phyloP scores from a whole-genome alignment of 148 eudicot species.

The Pharnaceum exiguum region DNA sequence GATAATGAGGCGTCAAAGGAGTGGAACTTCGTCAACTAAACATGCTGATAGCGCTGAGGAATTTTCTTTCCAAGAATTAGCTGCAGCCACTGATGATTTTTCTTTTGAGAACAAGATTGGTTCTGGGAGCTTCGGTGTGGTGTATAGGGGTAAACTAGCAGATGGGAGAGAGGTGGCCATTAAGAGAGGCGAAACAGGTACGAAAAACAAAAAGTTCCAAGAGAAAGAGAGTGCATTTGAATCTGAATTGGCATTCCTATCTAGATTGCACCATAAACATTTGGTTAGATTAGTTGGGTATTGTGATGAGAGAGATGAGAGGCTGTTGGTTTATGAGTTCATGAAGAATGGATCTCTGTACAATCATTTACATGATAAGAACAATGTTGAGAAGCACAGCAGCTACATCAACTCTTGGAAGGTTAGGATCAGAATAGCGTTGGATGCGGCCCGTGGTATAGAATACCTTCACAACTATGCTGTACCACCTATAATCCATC shows the following conservation, averaged over 20 bases:
- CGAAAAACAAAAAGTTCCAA: conserved; percentile 55
- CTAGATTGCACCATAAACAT: conserved; percentile 89
- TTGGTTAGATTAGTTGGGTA: conserved; percentile 88
- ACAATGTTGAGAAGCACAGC: conserved; percentile 48
- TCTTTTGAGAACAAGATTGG: conserved; percentile 84
- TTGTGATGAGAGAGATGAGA: conserved; percentile 87
- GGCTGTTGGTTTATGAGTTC: conserved; percentile 80
- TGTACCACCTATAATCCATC: conserved; percentile 87
- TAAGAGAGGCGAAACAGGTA: conserved; percentile 67
- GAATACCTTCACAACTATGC: conserved; percentile 95
- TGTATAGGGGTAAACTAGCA: conserved; percentile 69
- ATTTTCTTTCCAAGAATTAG: conserved; percentile 62
- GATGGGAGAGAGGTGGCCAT: conserved; percentile 94
- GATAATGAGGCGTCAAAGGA: conserved; percentile 79
- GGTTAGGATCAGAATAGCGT: conserved; percentile 68
- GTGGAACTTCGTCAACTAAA: conserved; percentile 75
- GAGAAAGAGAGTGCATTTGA: conserved; percentile 92
- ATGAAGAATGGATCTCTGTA: conserved; percentile 90
- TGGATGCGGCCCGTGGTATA: conserved; percentile 89
- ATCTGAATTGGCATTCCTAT: conserved; percentile 77
- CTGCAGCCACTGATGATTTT: conserved; percentile 59
- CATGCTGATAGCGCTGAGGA: conserved; percentile 74
- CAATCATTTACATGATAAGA: conserved; percentile 77
- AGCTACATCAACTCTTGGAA: conserved; percentile 79
- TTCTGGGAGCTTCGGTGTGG: conserved; percentile 85